Evolutionary conservation across 169 alveolate species (phyloP).

Genomic region (Eimeria praecox): DNA sequence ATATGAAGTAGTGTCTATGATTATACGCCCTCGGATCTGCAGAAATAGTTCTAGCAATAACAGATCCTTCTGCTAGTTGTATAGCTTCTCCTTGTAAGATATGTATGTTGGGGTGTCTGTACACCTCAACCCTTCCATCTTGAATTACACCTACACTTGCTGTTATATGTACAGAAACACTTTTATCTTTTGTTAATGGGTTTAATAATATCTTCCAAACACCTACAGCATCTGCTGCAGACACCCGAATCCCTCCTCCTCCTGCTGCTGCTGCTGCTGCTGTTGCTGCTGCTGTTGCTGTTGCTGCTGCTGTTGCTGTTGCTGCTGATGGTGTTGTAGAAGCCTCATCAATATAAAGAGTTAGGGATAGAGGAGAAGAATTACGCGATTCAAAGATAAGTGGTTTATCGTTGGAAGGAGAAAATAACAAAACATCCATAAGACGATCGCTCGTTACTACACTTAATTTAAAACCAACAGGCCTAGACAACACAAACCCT

Average conservation of each 20-base stretch:
- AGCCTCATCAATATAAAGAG: not conserved
- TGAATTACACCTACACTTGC: not conserved
- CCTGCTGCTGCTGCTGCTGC: not conserved
- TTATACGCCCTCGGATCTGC: not conserved
- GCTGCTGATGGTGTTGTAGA: not conserved
- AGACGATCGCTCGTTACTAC: conserved; percentile 10
- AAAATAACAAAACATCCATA: not conserved
- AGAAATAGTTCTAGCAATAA: not conserved
- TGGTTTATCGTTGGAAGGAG: not conserved
- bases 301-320: not conserved
- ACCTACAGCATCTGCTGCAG: not conserved
- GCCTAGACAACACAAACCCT: not conserved
- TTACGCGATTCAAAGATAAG: not conserved
- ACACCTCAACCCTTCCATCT: conserved; percentile 13
- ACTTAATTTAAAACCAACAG: not conserved
- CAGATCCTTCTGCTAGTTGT: not conserved
- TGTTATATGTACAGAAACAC: not conserved
- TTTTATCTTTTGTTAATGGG: not conserved
- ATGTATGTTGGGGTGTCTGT: conserved; percentile 19
- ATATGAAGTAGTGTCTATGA: conserved; percentile 21
- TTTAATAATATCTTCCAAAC: not conserved
- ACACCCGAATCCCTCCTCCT: not conserved
- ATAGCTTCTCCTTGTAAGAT: not conserved
- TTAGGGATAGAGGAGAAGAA: not conserved
- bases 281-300: not conserved